Conservation (phyloP, 164 flowering plant species). For the Protea cynaroides region DNA sequence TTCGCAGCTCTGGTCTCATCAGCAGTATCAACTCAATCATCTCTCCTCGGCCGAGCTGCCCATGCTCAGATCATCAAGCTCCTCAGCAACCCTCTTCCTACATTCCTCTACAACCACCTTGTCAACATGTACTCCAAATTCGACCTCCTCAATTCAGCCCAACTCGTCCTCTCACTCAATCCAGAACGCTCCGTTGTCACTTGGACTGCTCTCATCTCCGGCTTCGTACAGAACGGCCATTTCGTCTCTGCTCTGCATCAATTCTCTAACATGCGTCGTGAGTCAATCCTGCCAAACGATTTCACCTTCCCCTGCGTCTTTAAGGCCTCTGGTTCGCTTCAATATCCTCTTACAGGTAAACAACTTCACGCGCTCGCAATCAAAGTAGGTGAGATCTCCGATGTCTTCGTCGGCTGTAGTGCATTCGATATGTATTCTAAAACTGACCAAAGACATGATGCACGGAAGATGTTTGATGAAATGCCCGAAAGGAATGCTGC, state of each 20-base stretch:
- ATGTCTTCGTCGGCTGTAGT: slow-evolving; percentile 71
- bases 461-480: slow-evolving; percentile 68
- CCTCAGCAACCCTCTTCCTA: slow-evolving; percentile 30
- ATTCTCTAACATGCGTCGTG: slow-evolving; percentile 55
- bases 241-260: slow-evolving; percentile 40
- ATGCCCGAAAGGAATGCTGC: slow-evolving; percentile 58
- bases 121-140: slow-evolving; percentile 85
- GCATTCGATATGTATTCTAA: slow-evolving; percentile 75
- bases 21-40: slow-evolving; percentile 45
- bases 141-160: slow-evolving; percentile 58
- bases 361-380: slow-evolving; percentile 61
- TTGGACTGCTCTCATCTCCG: slow-evolving; percentile 84
- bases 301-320: slow-evolving; percentile 81
- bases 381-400: slow-evolving; percentile 35
- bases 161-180: slow-evolving; percentile 43
- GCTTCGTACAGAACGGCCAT: slow-evolving; percentile 58
- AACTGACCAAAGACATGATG: slow-evolving; percentile 36
- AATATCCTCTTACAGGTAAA: slow-evolving; percentile 28
- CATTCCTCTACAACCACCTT: slow-evolving; percentile 70
- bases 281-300: slow-evolving; percentile 59
- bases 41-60: slow-evolving; percentile 56
- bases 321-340: slow-evolving; percentile 51
- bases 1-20: slow-evolving; percentile 45
- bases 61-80: slow-evolving; percentile 62
- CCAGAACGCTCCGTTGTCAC: slow-evolving; percentile 72